These are phyloP conservation scores for Amaranthus palmeri DNA, from an alignment of 148 eudicot species.

Conservation along the genomic window DNA sequence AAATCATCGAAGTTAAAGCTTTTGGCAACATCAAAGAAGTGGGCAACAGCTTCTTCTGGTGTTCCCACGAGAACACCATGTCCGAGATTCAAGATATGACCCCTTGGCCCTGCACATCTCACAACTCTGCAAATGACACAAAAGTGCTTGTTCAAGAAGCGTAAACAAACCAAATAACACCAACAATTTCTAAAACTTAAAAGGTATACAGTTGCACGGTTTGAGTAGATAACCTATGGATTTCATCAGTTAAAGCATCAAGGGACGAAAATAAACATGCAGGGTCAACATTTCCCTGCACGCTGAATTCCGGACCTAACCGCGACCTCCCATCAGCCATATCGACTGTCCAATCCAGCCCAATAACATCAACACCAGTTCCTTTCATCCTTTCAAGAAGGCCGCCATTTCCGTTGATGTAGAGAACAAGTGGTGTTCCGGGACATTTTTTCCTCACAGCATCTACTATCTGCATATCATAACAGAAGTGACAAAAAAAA, in stretches of 20 bases:
- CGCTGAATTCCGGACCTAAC: conserved; percentile 60
- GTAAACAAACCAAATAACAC: neutral
- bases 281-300: conserved; percentile 97
- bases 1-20: conserved; percentile 46
- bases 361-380: conserved; percentile 88
- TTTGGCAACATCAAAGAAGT: conserved; percentile 83
- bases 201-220: neutral
- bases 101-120: conserved; percentile 75
- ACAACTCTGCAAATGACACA: conserved; percentile 66
- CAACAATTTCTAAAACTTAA: too few species aligned
- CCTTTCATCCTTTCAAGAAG: conserved; percentile 90
- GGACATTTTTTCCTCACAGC: conserved; percentile 68
- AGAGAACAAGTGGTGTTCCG: conserved; percentile 80
- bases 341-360: conserved; percentile 96
- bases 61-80: conserved; percentile 97
- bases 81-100: conserved; percentile 88
- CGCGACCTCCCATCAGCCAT: conserved; percentile 96
- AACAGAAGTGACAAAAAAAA: neutral
- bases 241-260: conserved; percentile 77
- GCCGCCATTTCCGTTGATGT: conserved; percentile 95
- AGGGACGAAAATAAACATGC: conserved; percentile 81
- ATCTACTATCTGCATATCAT: conserved; percentile 59
- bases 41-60: conserved; percentile 94
- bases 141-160: neutral
- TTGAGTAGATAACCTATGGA: conserved; percentile 56